phyloP scores from a whole-genome alignment of 1,284 basidiomycete species.

The Tremellales sp. region DNA sequence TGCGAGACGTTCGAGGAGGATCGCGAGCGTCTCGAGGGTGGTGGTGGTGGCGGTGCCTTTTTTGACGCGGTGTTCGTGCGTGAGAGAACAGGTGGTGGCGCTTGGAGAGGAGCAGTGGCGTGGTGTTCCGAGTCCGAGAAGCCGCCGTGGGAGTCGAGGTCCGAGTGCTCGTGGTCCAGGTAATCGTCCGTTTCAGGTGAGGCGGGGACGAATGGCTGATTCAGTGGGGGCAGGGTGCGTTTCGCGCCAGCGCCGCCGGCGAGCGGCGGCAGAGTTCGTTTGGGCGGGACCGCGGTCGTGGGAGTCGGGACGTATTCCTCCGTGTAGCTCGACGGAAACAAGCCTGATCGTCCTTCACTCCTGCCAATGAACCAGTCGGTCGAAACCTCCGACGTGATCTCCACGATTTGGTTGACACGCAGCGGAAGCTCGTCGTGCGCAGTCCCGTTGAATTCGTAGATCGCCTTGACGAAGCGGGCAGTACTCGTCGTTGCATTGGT shows the following conservation, averaged over 20 bases:
- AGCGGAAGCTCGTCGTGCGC: slow-evolving; percentile 68
- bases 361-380: slow-evolving; percentile 85
- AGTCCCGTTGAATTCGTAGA: slow-evolving; percentile 67
- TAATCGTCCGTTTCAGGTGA: too few relatives aligned
- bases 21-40: slow-evolving; percentile 45
- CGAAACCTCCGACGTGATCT: slow-evolving; percentile 67
- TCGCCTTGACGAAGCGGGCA: slow-evolving; percentile 56
- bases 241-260: not conserved
- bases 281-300: slow-evolving; percentile 27
- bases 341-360: slow-evolving; percentile 59
- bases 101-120: slow-evolving; percentile 21
- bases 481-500: slow-evolving; percentile 20
- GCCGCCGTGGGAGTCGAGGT: slow-evolving; percentile 19
- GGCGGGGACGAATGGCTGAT: too few relatives aligned
- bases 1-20: slow-evolving; percentile 25
- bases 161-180: slow-evolving; percentile 19
- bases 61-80: not conserved
- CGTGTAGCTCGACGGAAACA: slow-evolving; percentile 72
- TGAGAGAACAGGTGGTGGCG: not conserved
- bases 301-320: slow-evolving; percentile 51
- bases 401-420: slow-evolving; percentile 65
- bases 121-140: slow-evolving; percentile 32
- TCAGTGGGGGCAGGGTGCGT: not conserved
- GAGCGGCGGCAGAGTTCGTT: not conserved
- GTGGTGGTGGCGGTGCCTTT: slow-evolving; percentile 51